Conservation (phyloP, 2,329 filamentous ascomycete genomes). For the Penicillium nordicum region DNA sequence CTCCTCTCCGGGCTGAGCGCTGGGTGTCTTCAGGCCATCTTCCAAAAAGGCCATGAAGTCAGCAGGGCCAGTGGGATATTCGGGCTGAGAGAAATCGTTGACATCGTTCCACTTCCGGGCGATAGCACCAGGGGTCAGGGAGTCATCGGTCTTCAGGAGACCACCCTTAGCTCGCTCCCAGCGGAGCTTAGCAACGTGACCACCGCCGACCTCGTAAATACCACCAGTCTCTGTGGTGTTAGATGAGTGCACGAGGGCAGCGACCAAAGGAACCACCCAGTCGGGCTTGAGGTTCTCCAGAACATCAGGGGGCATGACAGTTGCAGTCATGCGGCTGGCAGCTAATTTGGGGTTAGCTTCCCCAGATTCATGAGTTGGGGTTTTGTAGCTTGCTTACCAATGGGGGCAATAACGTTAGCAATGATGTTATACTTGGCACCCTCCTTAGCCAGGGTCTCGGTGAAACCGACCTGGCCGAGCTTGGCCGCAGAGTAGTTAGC, state of each 20-base stretch:
- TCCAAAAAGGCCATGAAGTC: constrained; percentile 87
- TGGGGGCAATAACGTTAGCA: constrained; percentile 89
- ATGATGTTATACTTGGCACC: constrained; percentile 97
- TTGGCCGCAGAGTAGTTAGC: constrained; percentile 97
- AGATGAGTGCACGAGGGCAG: constrained; percentile 78
- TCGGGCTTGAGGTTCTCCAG: constrained; percentile 82
- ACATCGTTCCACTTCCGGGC: constrained; percentile 87
- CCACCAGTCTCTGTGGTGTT: constrained; percentile 78
- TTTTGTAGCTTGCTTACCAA: constrained; percentile 44
- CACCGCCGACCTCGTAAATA: constrained; percentile 92
- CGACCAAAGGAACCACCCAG: constrained; percentile 92
- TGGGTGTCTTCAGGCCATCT: constrained; percentile 72
- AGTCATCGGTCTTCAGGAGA: constrained; percentile 82
- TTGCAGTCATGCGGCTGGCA: constrained; percentile 92
- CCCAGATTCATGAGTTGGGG: not conserved
- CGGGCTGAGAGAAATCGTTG: constrained; percentile 76
- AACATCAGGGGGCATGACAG: constrained; percentile 91
- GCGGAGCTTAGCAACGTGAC: constrained; percentile 85
- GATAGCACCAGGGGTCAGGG: constrained; percentile 82
- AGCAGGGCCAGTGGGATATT: constrained; percentile 78
- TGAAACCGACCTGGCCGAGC: constrained; percentile 92
- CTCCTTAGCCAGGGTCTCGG: constrained; percentile 96
- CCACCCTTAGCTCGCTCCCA: constrained; percentile 93
- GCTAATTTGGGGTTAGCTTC: constrained; percentile 48
- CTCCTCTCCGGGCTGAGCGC: constrained; percentile 68